Conservation (phyloP, 208 protist genomes). For the Trypanosomatidae sp. region DNA sequence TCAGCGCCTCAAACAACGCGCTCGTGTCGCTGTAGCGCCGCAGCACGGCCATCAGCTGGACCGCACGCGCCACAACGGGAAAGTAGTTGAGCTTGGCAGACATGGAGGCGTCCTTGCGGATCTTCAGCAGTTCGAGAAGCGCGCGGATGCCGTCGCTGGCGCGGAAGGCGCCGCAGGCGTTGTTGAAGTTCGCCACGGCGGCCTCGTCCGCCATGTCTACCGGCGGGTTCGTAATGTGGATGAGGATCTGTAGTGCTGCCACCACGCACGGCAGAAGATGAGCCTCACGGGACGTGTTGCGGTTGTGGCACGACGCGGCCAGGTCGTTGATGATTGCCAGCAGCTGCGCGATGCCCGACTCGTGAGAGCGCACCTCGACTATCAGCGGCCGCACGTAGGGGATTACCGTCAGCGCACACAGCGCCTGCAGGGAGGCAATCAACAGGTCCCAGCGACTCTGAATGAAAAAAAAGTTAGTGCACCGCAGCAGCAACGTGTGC, state of each 20-base stretch:
- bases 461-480: slow-evolving; percentile 75
- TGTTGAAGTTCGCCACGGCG: slow-evolving; percentile 66
- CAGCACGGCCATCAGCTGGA: slow-evolving; percentile 80
- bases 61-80: slow-evolving; percentile 76
- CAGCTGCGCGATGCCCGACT: slow-evolving; percentile 78
- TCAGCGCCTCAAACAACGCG: slow-evolving; percentile 78
- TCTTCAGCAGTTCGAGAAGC: slow-evolving; percentile 72
- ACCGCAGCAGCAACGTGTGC: slow-evolving; percentile 65
- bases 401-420: slow-evolving; percentile 74
- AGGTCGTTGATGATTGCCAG: slow-evolving; percentile 76
- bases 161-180: slow-evolving; percentile 65
- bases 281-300: slow-evolving; percentile 60
- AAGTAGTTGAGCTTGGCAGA: slow-evolving; percentile 80
- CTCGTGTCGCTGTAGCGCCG: slow-evolving; percentile 75
- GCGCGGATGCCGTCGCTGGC: slow-evolving; percentile 73
- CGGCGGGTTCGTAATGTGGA: slow-evolving; percentile 65
- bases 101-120: slow-evolving; percentile 66
- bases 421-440: slow-evolving; percentile 58
- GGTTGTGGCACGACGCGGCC: slow-evolving; percentile 50
- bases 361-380: slow-evolving; percentile 53
- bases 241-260: slow-evolving; percentile 76
- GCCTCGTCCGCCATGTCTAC: slow-evolving; percentile 62
- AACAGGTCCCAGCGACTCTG: slow-evolving; percentile 84
- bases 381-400: slow-evolving; percentile 75
- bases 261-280: slow-evolving; percentile 72